A percentile compares a stretch with the other conserved stretches of the same genome.
Evolutionary conservation across 495 filamentous ascomycete species (phyloP).

Genomic region (Aspergillus sparsus): DNA sequence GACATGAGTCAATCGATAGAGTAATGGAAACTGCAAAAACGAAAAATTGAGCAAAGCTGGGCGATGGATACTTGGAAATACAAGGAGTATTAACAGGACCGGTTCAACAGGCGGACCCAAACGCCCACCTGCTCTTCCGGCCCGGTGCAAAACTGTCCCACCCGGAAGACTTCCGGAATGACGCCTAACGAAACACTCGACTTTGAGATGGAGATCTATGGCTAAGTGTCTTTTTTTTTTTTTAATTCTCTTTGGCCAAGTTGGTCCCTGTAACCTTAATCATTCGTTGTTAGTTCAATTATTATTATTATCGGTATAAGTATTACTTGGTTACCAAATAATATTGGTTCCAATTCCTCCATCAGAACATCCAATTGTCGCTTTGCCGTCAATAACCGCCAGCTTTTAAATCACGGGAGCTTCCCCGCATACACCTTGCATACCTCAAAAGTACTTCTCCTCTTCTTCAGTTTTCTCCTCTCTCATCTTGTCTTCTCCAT

Average conservation of each 20-base stretch:
- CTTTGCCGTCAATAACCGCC: slow-evolving; percentile 14
- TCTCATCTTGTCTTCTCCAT: slow-evolving; percentile 5
- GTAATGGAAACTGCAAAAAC: neutral
- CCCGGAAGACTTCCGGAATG: slow-evolving; percentile 16
- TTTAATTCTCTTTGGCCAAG: neutral
- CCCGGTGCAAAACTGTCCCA: slow-evolving; percentile 19
- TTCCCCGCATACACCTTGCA: slow-evolving; percentile 22
- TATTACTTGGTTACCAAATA: neutral
- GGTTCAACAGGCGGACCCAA: neutral
- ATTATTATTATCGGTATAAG: neutral
- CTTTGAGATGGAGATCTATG: neutral
- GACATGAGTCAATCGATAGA: slow-evolving; percentile 3
- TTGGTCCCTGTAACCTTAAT: neutral
- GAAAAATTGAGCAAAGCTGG: neutral
- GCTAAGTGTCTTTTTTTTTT: neutral
- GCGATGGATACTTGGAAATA: neutral
- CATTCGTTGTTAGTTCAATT: neutral
- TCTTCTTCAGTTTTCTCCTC: slow-evolving; percentile 10
- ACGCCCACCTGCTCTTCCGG: slow-evolving; percentile 8
- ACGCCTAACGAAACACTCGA: neutral
- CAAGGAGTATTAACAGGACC: neutral
- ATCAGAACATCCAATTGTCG: neutral
- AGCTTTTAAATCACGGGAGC: slow-evolving; percentile 22
- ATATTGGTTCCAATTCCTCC: neutral
- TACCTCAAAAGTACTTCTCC: slow-evolving; percentile 3